Conservation (phyloP, 2,329 filamentous ascomycete species). For the Elsinoe necatrix region DNA sequence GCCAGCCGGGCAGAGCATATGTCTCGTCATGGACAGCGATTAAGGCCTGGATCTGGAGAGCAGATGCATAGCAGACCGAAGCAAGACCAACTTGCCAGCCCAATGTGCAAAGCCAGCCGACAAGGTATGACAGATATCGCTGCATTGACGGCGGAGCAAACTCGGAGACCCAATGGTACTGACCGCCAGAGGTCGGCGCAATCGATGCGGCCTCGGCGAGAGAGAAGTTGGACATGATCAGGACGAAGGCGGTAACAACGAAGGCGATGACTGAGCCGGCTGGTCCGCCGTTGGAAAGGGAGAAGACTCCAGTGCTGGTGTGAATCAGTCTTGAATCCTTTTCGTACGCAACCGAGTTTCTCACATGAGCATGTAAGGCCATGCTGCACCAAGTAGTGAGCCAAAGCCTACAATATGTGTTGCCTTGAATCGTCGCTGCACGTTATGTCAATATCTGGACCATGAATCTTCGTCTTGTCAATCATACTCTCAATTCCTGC, state of each 20-base stretch:
- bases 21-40: conserved; percentile 22
- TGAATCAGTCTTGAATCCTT: neutral
- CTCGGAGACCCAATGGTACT: conserved; percentile 52
- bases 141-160: conserved; percentile 34
- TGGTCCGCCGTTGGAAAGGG: conserved; percentile 41
- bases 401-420: conserved; percentile 26
- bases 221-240: conserved; percentile 29
- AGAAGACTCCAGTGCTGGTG: conserved; percentile 18
- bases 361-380: conserved; percentile 21
- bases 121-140: conserved; percentile 47
- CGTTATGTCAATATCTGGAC: neutral
- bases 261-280: conserved; percentile 48
- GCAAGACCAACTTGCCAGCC: conserved; percentile 27
- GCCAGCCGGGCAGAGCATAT: conserved; percentile 22
- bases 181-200: conserved; percentile 48
- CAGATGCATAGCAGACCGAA: conserved; percentile 24
- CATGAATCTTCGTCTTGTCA: neutral
- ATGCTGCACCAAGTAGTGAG: conserved; percentile 24
- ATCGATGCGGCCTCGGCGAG: conserved; percentile 39
- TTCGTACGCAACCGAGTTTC: neutral
- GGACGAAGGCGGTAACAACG: conserved; percentile 41
- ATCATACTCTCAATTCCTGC: conserved; percentile 20
- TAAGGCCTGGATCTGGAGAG: conserved; percentile 25
- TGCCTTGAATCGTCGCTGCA: conserved; percentile 25
- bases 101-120: conserved; percentile 27